These are phyloP conservation scores for Eutrema heterophyllum DNA, from an alignment of 345 rosid species.

Conservation along the genomic window DNA sequence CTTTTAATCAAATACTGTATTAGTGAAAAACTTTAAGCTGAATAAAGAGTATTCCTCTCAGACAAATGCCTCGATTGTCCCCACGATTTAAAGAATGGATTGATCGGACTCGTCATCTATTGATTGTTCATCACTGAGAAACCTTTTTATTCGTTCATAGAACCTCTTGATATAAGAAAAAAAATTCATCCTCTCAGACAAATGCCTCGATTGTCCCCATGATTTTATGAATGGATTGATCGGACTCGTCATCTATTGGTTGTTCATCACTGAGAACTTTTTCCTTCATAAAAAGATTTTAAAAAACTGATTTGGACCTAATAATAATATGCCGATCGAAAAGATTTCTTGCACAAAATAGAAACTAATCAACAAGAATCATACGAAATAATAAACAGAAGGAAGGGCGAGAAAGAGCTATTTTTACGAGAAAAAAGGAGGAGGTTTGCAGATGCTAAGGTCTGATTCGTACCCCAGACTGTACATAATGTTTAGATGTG, in stretches of 20 bases:
- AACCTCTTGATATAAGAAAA: background rate
- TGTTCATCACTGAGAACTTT: constrained; percentile 43
- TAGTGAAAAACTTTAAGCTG: background rate
- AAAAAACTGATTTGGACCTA: background rate
- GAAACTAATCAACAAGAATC: background rate
- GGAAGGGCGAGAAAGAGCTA: background rate
- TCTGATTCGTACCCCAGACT: background rate
- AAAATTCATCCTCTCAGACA: constrained; percentile 44
- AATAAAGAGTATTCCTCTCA: constrained; percentile 35
- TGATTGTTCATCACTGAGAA: constrained; percentile 49
- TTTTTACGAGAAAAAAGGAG: background rate
- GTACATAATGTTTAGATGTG: background rate
- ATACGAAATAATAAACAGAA: background rate
- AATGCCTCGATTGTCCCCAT: constrained; percentile 62
- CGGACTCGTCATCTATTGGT: constrained; percentile 55
- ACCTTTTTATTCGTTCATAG: background rate
- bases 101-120: constrained; percentile 67
- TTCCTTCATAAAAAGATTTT: too few relatives aligned
- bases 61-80: constrained; percentile 76
- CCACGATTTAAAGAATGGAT: constrained; percentile 50
- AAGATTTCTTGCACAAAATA: background rate
- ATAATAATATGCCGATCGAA: background rate
- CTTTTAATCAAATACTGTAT: background rate
- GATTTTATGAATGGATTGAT: constrained; percentile 42
- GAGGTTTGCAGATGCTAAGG: too few relatives aligned